Evolutionary conservation across 805 yeast genomes (phyloP).

Genomic region (Nakazawaea wickerhamii): DNA sequence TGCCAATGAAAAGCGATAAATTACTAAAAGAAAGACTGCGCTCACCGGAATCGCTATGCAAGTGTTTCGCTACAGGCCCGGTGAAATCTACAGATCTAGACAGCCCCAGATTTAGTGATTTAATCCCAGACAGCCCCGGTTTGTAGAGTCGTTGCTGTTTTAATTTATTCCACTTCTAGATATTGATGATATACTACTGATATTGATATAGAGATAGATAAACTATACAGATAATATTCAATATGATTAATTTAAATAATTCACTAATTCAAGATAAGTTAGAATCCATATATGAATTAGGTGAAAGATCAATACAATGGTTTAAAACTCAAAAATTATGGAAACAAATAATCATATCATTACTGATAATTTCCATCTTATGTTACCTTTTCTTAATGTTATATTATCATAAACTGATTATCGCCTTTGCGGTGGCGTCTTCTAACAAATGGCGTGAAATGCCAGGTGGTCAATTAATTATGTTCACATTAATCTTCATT

Average conservation of each 20-base stretch:
- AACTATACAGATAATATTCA: too few species aligned
- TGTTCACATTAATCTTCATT: slow-evolving; percentile 49
- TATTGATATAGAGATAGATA: too few species aligned
- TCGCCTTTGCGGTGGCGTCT: slow-evolving; percentile 31
- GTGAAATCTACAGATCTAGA: background rate
- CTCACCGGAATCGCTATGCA: slow-evolving; percentile 3
- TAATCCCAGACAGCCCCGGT: background rate
- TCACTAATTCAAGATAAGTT: too few species aligned
- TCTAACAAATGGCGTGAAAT: slow-evolving; percentile 41
- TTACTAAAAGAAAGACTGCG: slow-evolving; percentile 6
- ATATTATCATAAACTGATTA: slow-evolving; percentile 31
- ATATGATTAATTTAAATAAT: too few species aligned
- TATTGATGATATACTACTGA: too few species aligned
- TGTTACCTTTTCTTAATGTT: slow-evolving; percentile 13
- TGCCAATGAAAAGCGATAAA: slow-evolving; percentile 10
- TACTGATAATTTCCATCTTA: background rate
- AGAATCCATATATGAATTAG: background rate
- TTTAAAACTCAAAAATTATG: slow-evolving; percentile 2
- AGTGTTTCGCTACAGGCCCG: background rate
- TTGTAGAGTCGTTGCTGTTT: background rate
- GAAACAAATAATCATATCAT: background rate
- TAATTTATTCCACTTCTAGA: background rate
- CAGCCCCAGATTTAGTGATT: background rate
- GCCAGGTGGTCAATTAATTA: slow-evolving; percentile 35
- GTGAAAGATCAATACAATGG: background rate